Evolutionary conservation across 2,329 filamentous ascomycete species (phyloP).

Genomic region (Mycosphaerella sp.): DNA sequence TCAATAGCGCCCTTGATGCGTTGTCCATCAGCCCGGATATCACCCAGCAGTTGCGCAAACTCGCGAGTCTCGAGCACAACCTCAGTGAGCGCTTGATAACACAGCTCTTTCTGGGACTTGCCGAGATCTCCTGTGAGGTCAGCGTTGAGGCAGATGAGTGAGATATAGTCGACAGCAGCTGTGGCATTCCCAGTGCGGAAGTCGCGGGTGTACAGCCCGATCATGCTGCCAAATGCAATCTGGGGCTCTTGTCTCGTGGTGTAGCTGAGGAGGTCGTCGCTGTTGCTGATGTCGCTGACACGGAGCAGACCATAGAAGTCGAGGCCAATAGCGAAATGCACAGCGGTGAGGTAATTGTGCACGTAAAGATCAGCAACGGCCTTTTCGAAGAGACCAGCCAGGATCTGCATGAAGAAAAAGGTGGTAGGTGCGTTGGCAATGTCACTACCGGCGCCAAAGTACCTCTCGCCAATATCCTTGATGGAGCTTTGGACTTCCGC

Average conservation of each 20-base stretch:
- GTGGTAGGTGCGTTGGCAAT: slow-evolving; percentile 76
- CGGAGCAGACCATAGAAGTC: slow-evolving; percentile 85
- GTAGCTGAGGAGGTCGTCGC: slow-evolving; percentile 61
- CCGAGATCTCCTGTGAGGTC: slow-evolving; percentile 71
- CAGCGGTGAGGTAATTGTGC: slow-evolving; percentile 86
- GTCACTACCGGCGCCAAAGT: slow-evolving; percentile 81
- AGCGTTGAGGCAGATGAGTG: slow-evolving; percentile 83
- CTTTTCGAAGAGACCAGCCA: slow-evolving; percentile 90
- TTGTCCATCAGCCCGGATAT: slow-evolving; percentile 78
- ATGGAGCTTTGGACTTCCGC: slow-evolving; percentile 72
- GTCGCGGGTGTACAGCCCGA: slow-evolving; percentile 92
- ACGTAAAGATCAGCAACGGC: slow-evolving; percentile 86
- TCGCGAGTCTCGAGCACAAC: slow-evolving; percentile 95
- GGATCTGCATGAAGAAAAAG: slow-evolving; percentile 86
- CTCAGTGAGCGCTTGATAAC: slow-evolving; percentile 87
- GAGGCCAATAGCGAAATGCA: slow-evolving; percentile 88
- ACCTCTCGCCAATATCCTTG: slow-evolving; percentile 79
- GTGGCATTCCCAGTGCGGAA: slow-evolving; percentile 87
- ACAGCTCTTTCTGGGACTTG: slow-evolving; percentile 70
- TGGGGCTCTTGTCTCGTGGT: slow-evolving; percentile 67
- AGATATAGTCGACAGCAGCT: slow-evolving; percentile 88
- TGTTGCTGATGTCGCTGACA: slow-evolving; percentile 71
- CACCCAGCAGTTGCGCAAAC: slow-evolving; percentile 87
- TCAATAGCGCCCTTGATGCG: slow-evolving; percentile 85
- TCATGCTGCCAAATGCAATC: slow-evolving; percentile 88